Evolutionary conservation across 176 grass and related monocot species (phyloP).

Genomic region (Juncus effusus): DNA sequence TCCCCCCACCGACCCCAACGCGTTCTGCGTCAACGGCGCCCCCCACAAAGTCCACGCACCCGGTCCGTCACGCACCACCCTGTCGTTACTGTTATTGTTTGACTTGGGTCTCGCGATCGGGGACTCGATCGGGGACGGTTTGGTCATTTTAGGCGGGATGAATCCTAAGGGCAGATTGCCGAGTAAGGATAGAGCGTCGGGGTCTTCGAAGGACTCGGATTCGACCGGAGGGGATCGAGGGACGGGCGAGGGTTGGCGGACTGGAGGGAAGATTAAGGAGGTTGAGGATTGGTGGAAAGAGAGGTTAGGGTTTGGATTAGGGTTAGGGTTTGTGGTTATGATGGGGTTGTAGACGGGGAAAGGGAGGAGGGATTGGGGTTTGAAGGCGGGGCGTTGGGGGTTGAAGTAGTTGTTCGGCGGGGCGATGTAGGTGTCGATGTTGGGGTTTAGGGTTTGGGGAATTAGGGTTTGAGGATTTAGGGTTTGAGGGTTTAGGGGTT

Average conservation of each 20-base stretch:
- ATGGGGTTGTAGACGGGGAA: slow-evolving; percentile 42
- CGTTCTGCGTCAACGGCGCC: slow-evolving; percentile 72
- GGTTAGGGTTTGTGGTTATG: not conserved
- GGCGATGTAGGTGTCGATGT: slow-evolving; percentile 26
- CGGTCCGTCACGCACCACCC: slow-evolving; percentile 43
- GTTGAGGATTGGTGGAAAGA: slow-evolving; percentile 37
- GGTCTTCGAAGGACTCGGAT: slow-evolving; percentile 75
- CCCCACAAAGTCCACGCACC: slow-evolving; percentile 90
- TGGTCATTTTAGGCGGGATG: slow-evolving; percentile 41
- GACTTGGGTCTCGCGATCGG: slow-evolving; percentile 46
- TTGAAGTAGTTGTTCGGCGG: slow-evolving; percentile 25
- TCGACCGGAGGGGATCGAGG: slow-evolving; percentile 32
- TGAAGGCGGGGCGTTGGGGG: not conserved
- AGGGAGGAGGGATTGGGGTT: slow-evolving; percentile 31
- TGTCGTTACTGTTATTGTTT: slow-evolving; percentile 24
- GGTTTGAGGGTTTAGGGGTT: too few relatives aligned
- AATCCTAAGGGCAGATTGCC: slow-evolving; percentile 63
- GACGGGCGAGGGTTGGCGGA: slow-evolving; percentile 31
- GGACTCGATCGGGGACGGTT: slow-evolving; percentile 82
- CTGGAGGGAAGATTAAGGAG: slow-evolving; percentile 28
- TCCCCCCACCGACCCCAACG: slow-evolving; percentile 55
- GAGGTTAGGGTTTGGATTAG: not conserved
- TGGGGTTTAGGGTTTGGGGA: slow-evolving; percentile 33
- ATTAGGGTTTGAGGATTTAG: not conserved
- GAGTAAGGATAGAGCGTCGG: slow-evolving; percentile 80